Conservation (phyloP, 306 rosid genomes). For the Rosa chinensis region DNA sequence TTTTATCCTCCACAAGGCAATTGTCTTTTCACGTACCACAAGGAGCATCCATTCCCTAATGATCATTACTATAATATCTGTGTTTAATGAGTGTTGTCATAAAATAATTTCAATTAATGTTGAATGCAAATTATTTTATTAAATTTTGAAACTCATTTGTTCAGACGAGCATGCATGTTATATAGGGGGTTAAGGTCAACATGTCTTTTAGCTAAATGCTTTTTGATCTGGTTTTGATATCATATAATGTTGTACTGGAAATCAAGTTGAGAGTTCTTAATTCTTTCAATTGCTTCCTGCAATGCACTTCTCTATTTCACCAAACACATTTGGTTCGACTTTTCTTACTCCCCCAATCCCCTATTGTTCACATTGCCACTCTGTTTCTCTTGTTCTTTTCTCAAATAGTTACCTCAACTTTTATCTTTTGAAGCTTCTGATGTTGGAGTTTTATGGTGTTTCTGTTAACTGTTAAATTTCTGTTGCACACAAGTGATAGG, state of each 20-base stretch:
- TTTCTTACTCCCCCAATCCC: background rate
- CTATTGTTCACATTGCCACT: background rate
- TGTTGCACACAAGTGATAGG: background rate
- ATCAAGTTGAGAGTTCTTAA: background rate
- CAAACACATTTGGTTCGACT: background rate
- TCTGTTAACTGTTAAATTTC: background rate
- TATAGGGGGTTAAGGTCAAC: background rate
- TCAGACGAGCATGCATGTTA: background rate
- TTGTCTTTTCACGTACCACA: background rate
- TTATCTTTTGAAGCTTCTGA: background rate
- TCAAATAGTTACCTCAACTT: background rate
- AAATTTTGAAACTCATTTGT: background rate
- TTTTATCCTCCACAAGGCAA: background rate
- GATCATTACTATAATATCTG: background rate
- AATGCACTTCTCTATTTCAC: background rate
- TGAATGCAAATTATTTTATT: background rate
- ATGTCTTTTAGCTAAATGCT: background rate
- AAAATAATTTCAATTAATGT: background rate
- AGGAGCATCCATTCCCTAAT: background rate
- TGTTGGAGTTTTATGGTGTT: background rate
- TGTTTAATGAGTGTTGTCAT: background rate
- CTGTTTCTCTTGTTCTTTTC: background rate
- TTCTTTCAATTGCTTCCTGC: slow-evolving; percentile 6
- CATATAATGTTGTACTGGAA: background rate
- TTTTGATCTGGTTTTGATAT: background rate